phyloP scores from a whole-genome alignment of 2,329 filamentous ascomycete species.

The Alternaria triticina region DNA sequence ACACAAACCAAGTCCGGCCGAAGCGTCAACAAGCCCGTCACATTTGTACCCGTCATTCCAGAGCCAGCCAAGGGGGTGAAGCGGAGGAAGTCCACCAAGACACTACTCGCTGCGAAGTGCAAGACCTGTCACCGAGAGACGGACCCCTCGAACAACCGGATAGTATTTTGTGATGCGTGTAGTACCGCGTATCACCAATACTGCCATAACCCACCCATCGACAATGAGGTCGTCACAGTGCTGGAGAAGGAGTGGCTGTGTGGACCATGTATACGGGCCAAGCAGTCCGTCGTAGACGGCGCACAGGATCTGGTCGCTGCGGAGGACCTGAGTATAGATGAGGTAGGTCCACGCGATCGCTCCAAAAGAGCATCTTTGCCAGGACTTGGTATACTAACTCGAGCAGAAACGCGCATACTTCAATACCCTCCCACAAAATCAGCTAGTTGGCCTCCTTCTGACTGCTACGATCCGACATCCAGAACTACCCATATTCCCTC shows the following conservation, averaged over 20 bases:
- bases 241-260: constrained; percentile 76
- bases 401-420: constrained; percentile 69
- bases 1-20: constrained; percentile 79
- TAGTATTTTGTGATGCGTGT: constrained; percentile 86
- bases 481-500: constrained; percentile 69
- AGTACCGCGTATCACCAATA: constrained; percentile 80
- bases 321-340: constrained; percentile 49
- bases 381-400: not conserved
- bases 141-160: constrained; percentile 75
- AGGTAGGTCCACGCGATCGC: constrained; percentile 42
- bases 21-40: constrained; percentile 70
- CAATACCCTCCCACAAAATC: constrained; percentile 63
- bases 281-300: constrained; percentile 38
- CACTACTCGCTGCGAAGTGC: constrained; percentile 65
- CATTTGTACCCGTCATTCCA: constrained; percentile 64
- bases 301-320: constrained; percentile 49
- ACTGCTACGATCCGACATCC: constrained; percentile 67
- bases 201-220: constrained; percentile 78
- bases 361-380: not conserved
- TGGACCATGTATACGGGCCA: constrained; percentile 59
- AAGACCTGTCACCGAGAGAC: constrained; percentile 74
- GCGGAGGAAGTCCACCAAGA: constrained; percentile 64
- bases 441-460: constrained; percentile 70
- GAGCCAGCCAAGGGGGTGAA: constrained; percentile 57
- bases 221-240: constrained; percentile 70